These are phyloP conservation scores for Hymenoscyphus fructigenus DNA, from an alignment of 2,329 filamentous ascomycete species.

Conservation along the genomic window DNA sequence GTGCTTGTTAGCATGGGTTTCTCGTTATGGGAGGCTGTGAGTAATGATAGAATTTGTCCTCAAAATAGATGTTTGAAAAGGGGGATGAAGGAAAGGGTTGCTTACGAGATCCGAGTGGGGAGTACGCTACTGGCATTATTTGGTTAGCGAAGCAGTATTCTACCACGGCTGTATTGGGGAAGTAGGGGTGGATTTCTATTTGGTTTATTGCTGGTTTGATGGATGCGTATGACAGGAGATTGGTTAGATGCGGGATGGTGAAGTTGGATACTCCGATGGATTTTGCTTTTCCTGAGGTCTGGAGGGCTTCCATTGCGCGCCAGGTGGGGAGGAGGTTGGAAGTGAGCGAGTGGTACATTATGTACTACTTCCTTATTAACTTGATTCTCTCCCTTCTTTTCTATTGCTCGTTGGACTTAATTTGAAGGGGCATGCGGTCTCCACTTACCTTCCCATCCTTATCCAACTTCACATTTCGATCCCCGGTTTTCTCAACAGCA, in stretches of 20 bases:
- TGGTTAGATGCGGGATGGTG: constrained; percentile 51
- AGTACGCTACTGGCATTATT: constrained; percentile 74
- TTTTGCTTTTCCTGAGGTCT: constrained; percentile 56
- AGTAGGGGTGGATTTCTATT: constrained; percentile 71
- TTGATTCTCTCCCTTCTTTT: not conserved
- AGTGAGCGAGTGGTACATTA: constrained; percentile 62
- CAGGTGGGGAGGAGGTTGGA: constrained; percentile 65
- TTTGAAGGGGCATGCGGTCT: not conserved
- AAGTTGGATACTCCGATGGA: constrained; percentile 62
- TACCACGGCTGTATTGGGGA: constrained; percentile 68
- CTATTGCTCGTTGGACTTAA: not conserved
- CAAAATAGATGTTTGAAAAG: too few relatives aligned
- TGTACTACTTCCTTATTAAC: constrained; percentile 42
- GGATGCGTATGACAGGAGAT: constrained; percentile 48
- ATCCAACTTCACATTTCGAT: constrained; percentile 56
- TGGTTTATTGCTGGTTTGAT: constrained; percentile 53
- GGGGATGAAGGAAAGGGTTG: too few relatives aligned
- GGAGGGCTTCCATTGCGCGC: constrained; percentile 69
- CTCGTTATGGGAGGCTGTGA: too few relatives aligned
- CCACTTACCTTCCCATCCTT: constrained; percentile 48
- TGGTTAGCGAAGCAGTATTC: constrained; percentile 66
- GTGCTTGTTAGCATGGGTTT: constrained; percentile 52
- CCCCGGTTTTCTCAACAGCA: constrained; percentile 74
- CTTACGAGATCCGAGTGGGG: constrained; percentile 56
- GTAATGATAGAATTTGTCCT: too few relatives aligned